A percentile compares a stretch with the other conserved stretches of the same genome.
Conservation (phyloP, 83 land plant genomes). For the Diphasiastrum complanatum region DNA sequence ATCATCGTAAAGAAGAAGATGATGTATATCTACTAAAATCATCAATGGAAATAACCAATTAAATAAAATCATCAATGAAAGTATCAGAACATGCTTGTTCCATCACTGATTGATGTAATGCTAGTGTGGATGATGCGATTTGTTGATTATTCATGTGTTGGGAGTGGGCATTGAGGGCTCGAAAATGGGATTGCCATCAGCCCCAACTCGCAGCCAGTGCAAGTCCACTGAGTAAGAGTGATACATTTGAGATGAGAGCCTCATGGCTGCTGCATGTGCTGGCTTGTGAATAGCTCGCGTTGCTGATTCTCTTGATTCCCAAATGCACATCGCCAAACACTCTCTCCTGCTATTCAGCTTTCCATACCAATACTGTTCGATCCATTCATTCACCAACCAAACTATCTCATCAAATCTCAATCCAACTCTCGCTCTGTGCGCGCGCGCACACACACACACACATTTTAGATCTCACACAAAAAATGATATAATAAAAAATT, state of each 20-base stretch:
- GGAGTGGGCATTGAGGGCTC: too few relatives aligned
- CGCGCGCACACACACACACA: neutral
- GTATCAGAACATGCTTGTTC: too few relatives aligned
- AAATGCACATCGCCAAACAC: slow-evolving; percentile 32
- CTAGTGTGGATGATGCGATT: too few relatives aligned
- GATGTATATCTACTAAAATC: too few relatives aligned
- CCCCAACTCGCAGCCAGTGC: slow-evolving; percentile 22
- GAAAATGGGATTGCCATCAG: neutral
- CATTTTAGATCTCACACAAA: too few relatives aligned
- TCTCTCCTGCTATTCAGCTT: slow-evolving; percentile 20
- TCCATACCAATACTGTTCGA: slow-evolving; percentile 31
- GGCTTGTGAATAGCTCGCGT: slow-evolving; percentile 18
- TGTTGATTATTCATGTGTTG: too few relatives aligned
- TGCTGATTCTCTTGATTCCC: slow-evolving; percentile 23
- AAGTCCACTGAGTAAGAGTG: slow-evolving; percentile 23
- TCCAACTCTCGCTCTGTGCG: neutral
- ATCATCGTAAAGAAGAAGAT: too few relatives aligned
- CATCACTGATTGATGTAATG: too few relatives aligned
- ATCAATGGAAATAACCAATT: too few relatives aligned
- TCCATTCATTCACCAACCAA: too few relatives aligned
- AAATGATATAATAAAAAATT: too few relatives aligned
- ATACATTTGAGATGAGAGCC: slow-evolving; percentile 22
- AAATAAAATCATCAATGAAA: too few relatives aligned
- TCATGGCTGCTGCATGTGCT: slow-evolving; percentile 22
- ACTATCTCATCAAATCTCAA: neutral